Evolutionary conservation across 1,284 basidiomycete genomes (phyloP), one percentile per base, ranked within the genome.

Genomic region (Moniliophthora roreri): DNA sequence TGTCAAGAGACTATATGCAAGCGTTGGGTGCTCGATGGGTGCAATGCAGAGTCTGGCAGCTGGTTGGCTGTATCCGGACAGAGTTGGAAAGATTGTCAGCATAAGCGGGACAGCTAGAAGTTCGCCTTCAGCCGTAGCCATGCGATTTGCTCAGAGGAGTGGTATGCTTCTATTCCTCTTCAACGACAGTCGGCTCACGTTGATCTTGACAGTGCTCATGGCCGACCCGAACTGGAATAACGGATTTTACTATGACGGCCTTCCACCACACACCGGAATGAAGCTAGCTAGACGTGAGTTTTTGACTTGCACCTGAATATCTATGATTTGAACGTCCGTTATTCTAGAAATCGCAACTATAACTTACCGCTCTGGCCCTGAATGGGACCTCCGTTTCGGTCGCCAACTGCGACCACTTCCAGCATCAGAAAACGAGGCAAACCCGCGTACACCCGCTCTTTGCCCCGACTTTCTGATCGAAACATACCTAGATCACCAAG

Each of bases 201-300:
- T 40, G 24, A n/a, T 4, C 41, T 2, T 3, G 18, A 16, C 58
- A 94, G 96, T 99, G 10, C 82, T 99, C 50, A 99, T 99, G 96
- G 89, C 95, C 5, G 96, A 99, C 70, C 96, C 96, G 0, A 98
- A 99, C 62, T 99, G 96, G 97, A 99, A 99, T 61, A 87, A 95
- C 38, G 96, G 97, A 1, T 98, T 96, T 69, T 99, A 99, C 72
- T 99, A 99, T 66, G 90, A 93, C 50, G 79, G 82, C n/a, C 68
- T 95, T 11, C 97, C 96, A 1, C 96, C 96, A 2, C 97, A 99
- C 68, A 92, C 88, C 2, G 96, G 96, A 21, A 98, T 99, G 95
- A 99, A 99, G 72, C 82, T 99, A 32, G 97, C 96, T 15, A 83
- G 96, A 58, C 96, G 93, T 94, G 68, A 64, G 91, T 80, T 20